phyloP scores from a whole-genome alignment of 192 early-diverging fungal species.

The Phlyctochytrium planicorne region DNA sequence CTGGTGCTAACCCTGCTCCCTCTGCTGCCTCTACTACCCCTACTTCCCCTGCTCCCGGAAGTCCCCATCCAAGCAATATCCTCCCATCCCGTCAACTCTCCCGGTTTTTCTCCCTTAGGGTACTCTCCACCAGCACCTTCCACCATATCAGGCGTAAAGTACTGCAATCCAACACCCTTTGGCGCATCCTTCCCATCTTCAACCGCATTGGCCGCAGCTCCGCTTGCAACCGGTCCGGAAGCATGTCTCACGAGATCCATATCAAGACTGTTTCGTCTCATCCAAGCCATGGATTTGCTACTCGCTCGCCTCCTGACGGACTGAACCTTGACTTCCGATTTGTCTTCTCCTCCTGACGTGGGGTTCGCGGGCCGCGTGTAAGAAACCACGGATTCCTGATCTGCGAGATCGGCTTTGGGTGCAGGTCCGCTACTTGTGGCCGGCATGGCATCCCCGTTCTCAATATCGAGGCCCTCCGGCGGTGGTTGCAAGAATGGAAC shows the following conservation, averaged over 20 bases:
- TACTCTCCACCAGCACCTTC: not conserved
- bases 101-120: no score
- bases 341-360: not conserved
- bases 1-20: not conserved
- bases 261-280: constrained; percentile 2
- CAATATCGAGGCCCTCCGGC: not conserved
- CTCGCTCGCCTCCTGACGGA: not conserved
- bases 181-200: no score
- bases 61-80: not conserved
- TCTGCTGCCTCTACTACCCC: not conserved
- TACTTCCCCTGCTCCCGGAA: not conserved
- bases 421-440: no score
- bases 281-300: not conserved
- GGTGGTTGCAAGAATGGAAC: not conserved
- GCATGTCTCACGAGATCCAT: not conserved
- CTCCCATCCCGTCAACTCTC: no score
- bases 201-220: not conserved
- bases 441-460: not conserved
- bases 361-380: not conserved
- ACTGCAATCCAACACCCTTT: no score
- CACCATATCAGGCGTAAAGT: no score
- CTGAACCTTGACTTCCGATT: not conserved
- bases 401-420: not conserved
- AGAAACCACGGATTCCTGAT: not conserved
- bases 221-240: not conserved